phyloP scores from a whole-genome alignment of 2,329 filamentous ascomycete genomes.

The Claviceps fusiformis region DNA sequence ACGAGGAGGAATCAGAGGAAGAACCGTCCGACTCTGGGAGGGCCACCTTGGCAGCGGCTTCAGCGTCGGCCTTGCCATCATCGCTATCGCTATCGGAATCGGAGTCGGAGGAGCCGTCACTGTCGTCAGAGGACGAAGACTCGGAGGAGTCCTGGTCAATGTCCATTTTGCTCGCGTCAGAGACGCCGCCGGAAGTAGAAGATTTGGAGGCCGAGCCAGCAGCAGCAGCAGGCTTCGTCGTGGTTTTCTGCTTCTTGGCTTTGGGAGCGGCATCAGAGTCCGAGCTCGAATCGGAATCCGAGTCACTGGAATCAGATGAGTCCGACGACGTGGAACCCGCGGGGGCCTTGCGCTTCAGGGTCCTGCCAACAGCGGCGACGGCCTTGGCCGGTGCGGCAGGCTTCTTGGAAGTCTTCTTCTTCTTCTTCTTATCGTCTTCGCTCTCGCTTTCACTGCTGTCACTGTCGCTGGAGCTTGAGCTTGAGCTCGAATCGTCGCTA shows the following conservation, averaged over 20 bases:
- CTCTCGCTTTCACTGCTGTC: slow-evolving; percentile 13
- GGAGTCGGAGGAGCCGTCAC: slow-evolving; percentile 7
- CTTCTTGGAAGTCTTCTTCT: slow-evolving; percentile 6
- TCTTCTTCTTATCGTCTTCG: slow-evolving; percentile 12
- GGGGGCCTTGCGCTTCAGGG: slow-evolving; percentile 28
- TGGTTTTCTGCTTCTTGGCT: slow-evolving; percentile 39
- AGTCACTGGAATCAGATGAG: slow-evolving; percentile 18
- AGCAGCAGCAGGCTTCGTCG: slow-evolving; percentile 9
- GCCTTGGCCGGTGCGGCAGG: slow-evolving; percentile 10
- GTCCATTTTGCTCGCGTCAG: slow-evolving; percentile 7
- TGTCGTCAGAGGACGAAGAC: slow-evolving; percentile 9
- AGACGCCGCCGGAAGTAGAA: slow-evolving; percentile 8
- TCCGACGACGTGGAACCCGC: slow-evolving; percentile 12
- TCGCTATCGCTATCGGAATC: slow-evolving; percentile 6
- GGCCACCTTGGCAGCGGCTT: slow-evolving; percentile 14
- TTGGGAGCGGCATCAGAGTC: slow-evolving; percentile 34
- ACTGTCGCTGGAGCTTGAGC: slow-evolving; percentile 18
- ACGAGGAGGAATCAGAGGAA: slow-evolving; percentile 18
- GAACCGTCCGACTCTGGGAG: slow-evolving; percentile 13
- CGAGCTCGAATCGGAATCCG: slow-evolving; percentile 25
- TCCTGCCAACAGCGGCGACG: slow-evolving; percentile 12
- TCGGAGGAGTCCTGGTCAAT: slow-evolving; percentile 15
- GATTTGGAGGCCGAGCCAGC: slow-evolving; percentile 7
- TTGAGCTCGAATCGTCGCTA: slow-evolving; percentile 18
- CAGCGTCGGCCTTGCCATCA: slow-evolving; percentile 4